A percentile compares a stretch with the other conserved stretches of the same genome.
Conservation (phyloP, 495 filamentous ascomycete genomes). For the Xylaria cubensis region DNA sequence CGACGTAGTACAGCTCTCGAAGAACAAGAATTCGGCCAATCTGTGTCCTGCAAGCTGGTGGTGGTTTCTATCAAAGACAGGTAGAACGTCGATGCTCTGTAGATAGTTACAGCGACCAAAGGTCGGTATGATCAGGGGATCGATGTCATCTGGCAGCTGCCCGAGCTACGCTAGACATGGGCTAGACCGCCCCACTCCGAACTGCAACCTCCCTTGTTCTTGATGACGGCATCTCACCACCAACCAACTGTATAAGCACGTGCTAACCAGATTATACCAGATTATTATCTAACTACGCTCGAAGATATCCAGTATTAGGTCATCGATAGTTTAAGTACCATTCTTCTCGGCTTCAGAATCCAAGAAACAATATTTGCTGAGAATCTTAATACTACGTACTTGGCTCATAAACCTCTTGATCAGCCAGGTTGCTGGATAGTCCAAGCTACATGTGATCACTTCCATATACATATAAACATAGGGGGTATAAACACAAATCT, state of each 20-base stretch:
- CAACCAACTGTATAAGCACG: no score
- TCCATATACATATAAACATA: not conserved
- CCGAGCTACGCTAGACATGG: constrained; percentile 1
- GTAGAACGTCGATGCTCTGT: not conserved
- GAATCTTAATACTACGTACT: not conserved
- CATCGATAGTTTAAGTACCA: not conserved
- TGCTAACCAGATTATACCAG: no score
- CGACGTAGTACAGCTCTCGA: not conserved
- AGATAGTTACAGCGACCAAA: not conserved
- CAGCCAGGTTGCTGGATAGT: not conserved
- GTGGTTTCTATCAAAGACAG: no score
- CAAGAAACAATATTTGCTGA: not conserved
- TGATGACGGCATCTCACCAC: no score
- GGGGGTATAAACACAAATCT: not conserved
- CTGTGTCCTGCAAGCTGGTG: not conserved
- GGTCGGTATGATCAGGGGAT: constrained; percentile 4
- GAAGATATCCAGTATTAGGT: no score
- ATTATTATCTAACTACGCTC: no score
- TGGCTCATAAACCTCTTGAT: not conserved
- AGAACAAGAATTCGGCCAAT: not conserved
- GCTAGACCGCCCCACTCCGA: not conserved
- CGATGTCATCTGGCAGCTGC: constrained; percentile 24
- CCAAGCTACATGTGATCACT: not conserved
- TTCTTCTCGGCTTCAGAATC: not conserved
- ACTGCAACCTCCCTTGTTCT: not conserved